phyloP scores from a whole-genome alignment of 495 filamentous ascomycete species.

The Aspergillus diversus region DNA sequence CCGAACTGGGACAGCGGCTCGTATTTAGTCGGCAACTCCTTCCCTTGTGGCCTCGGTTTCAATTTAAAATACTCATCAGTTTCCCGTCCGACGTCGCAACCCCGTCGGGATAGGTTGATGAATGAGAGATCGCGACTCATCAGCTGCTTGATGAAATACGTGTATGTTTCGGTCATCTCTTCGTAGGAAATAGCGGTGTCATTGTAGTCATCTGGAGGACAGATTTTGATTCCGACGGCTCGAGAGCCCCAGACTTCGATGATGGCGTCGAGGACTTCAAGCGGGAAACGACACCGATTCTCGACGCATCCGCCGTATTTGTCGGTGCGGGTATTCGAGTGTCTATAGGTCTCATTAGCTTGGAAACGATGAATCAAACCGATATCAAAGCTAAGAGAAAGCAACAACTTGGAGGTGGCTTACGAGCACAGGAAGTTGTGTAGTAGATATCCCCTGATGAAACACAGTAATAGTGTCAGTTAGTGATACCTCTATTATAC shows the following conservation, averaged over 20 bases:
- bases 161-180: conserved; percentile 60
- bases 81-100: conserved; percentile 17
- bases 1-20: conserved; percentile 48
- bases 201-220: conserved; percentile 59
- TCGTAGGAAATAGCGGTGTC: conserved; percentile 53
- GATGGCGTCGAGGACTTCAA: conserved; percentile 61
- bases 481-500: not conserved
- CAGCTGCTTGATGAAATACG: conserved; percentile 48
- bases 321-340: conserved; percentile 33
- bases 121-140: conserved; percentile 55
- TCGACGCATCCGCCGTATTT: conserved; percentile 42
- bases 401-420: too few species aligned
- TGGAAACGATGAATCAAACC: too few species aligned
- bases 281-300: conserved; percentile 52
- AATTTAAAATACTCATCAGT: conserved; percentile 18
- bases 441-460: conserved; percentile 61
- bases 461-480: not conserved
- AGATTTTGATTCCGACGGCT: conserved; percentile 58
- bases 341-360: conserved; percentile 20
- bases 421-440: conserved; percentile 63
- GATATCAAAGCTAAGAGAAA: too few species aligned
- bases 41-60: conserved; percentile 10
- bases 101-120: conserved; percentile 53
- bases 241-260: conserved; percentile 57
- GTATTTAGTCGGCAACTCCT: conserved; percentile 30